Conservation (phyloP, 2,329 filamentous ascomycete species). For the Microthyrium microscopicum region DNA sequence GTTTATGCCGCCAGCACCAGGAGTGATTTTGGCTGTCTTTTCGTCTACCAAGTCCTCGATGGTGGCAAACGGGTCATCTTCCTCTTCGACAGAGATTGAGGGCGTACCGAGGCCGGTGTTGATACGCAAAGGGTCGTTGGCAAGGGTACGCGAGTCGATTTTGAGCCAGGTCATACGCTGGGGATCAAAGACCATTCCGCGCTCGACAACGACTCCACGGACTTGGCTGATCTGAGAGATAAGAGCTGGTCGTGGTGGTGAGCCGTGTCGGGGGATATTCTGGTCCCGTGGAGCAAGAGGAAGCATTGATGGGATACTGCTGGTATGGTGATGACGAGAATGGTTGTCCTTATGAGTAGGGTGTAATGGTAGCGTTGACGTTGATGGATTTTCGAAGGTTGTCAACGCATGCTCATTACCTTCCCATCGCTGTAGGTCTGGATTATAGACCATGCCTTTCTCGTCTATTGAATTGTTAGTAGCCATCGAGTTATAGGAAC, state of each 20-base stretch:
- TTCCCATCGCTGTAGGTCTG: constrained; percentile 76
- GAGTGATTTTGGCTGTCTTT: constrained; percentile 14
- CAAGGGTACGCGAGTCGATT: constrained; percentile 25
- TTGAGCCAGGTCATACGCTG: constrained; percentile 97
- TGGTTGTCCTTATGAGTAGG: constrained; percentile 7
- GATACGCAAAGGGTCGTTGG: constrained; percentile 15
- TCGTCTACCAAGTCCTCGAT: constrained; percentile 81
- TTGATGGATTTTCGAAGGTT: constrained; percentile 49
- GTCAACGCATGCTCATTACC: constrained; percentile 79
- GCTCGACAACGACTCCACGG: constrained; percentile 81
- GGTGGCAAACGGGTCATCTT: constrained; percentile 87
- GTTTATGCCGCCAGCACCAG: constrained; percentile 12
- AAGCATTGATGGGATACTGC: constrained; percentile 3
- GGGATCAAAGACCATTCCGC: constrained; percentile 97
- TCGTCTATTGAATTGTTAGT: constrained; percentile 39
- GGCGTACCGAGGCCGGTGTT: constrained; percentile 7
- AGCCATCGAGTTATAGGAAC: background rate
- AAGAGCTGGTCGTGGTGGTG: constrained; percentile 49
- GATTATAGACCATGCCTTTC: constrained; percentile 95
- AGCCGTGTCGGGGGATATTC: constrained; percentile 15
- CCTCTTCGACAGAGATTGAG: constrained; percentile 56
- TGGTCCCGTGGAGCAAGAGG: constrained; percentile 3
- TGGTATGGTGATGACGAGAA: constrained; percentile 9
- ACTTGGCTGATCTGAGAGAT: constrained; percentile 75
- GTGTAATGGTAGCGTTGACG: constrained; percentile 17